Base-by-base conservation (phyloP, 169 alveolate genomes). In the Plasmodium berghei region DNA sequence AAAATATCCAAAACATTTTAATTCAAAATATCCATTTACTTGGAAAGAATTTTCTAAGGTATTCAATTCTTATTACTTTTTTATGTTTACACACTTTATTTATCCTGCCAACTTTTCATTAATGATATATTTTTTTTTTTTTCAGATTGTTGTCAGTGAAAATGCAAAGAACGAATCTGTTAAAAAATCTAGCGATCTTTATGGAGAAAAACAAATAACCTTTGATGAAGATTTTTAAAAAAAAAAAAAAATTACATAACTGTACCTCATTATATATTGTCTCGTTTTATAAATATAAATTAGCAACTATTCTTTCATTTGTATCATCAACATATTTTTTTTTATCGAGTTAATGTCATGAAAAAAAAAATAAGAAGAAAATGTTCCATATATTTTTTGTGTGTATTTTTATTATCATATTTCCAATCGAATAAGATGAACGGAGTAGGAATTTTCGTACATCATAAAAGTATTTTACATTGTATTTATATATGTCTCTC, bases 21-120 rank as follows among this genome's bases (percentile, higher is more conserved):
- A 88, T 66, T 72, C 91, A 24, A 87, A 87, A 24, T 89, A 92
- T 26, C 95, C 95, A 18, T 92, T 92, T 66, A n/a, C 75, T 12
- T 86, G 91, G 91, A 86, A 86, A 8, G 91, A 86, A 63, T 70
- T 86, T 40, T 46, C 18, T 28, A 86, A 86, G 80, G 91, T 86
- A 54, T 9, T 26, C 16, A 28, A 40, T 16, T 1, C 34, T 1
- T 9, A 9, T 28, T 8, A 64, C 5, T 14, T 0, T 12, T 49
- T 12, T 9, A 46, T 9, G 9, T n/a, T 12, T n/a, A 2, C 58
- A 49, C 58, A 49, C 16, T 6, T 9, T 28, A 28, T 28, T 28
- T 28, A 28, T 28, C n/a, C 55, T 9, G 20, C 59, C 12, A 28
- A 16, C 34, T 24, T 26, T 26, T 26, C 1, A 26, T 1, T 28